phyloP scores from a whole-genome alignment of 169 alveolate genomes.

The Besnoitia besnoiti region DNA sequence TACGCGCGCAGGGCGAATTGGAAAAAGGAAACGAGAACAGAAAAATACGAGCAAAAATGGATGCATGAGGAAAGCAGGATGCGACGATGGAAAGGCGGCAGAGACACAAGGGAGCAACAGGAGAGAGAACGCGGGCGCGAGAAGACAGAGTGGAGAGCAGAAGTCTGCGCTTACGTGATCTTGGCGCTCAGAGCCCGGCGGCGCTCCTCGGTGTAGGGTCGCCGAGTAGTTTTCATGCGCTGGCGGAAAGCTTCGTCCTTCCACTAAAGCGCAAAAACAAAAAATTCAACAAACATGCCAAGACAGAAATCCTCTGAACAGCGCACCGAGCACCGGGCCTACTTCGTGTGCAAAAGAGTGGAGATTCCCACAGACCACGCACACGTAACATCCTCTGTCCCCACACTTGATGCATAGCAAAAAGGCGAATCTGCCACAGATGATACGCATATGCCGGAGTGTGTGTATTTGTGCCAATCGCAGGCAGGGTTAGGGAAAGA shows the following conservation, averaged over 20 bases:
- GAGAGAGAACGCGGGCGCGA: not conserved
- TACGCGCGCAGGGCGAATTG: not conserved
- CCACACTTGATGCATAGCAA: too few relatives aligned
- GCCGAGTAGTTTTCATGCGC: not conserved
- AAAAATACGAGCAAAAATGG: not conserved
- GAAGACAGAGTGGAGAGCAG: not conserved
- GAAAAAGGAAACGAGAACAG: not conserved
- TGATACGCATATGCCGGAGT: too few relatives aligned
- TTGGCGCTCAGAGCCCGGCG: constrained; percentile 19
- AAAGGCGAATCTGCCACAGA: too few relatives aligned
- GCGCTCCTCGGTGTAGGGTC: not conserved
- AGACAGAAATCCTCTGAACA: too few relatives aligned
- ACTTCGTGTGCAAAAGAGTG: too few relatives aligned
- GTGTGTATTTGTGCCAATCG: too few relatives aligned
- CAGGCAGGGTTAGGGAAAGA: too few relatives aligned
- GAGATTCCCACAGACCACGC: too few relatives aligned
- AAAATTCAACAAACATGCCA: not conserved
- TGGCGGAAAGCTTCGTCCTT: not conserved
- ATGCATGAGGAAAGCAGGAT: not conserved
- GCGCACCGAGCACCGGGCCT: too few relatives aligned
- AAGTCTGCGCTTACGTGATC: not conserved
- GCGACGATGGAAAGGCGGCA: not conserved
- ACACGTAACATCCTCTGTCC: too few relatives aligned
- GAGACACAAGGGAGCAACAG: not conserved
- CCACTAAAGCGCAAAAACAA: not conserved